Base-by-base conservation (phyloP, 768 basidiomycete genomes). In the Xerocomus brunneocitrinus region DNA sequence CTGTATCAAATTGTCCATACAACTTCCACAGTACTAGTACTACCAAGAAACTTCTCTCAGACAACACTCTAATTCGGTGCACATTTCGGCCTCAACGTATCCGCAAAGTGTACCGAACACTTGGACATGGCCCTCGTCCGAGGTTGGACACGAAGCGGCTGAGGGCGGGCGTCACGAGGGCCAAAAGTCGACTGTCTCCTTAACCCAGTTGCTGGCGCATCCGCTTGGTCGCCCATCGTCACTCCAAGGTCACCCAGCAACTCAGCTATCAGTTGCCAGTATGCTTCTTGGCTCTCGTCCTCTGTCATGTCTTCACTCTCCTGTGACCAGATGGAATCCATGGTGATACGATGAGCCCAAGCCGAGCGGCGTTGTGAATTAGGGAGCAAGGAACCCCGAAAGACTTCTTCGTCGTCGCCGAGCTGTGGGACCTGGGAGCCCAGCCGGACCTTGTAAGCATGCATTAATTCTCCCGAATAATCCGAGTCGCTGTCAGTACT, bases 261-360 rank as follows among this genome's bases (percentile, higher is more conserved):
- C 14, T 52, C 34, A 22, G 41, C 40, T 22, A 49, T 14, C 30
- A 50, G 22, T 2, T 45, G 45, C 30, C 27, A 36, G 41, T 46
- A 48, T 28, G 46, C 47, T n/a, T 50, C 49, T n/a, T 47, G 43
- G 9, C 13, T 27, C 48, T 54, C 56, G 8, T 19, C 16, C 19
- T 66, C 50, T 6, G 24, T 61, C 74, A 73, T 49, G 73, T 66
- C 34, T 63, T 85, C 53, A 68, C 68, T 25, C 73, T 85, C 68
- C 39, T 68, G 60, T 32, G 67, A 71, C 68, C 62, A 67, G 16
- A 70, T 56, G 5, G 65, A 50, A 10, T 50, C 12, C 45, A 39
- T 39, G 27, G 58, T 67, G 44, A 35, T 45, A 13, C 58, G 66
- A 19, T 45, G 39, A 45, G 53, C 62, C 36, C n/a, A 47, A 14